Evolutionary conservation across 2,329 filamentous ascomycete genomes (phyloP).

Genomic region (Rhinocladiella similis): DNA sequence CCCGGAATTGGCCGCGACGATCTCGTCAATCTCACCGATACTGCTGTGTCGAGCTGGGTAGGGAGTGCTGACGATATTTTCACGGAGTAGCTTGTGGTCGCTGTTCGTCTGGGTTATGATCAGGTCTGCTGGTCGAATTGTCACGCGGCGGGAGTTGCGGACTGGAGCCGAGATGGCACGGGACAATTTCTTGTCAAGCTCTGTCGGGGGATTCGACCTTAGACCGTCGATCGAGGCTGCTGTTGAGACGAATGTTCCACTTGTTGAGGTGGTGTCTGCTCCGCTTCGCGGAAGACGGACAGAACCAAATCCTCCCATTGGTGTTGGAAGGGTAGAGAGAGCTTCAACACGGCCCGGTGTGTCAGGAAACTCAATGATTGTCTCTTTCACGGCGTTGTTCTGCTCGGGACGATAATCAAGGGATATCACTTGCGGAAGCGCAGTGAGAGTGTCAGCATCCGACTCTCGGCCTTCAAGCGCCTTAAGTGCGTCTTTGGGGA

Average conservation of each 20-base stretch:
- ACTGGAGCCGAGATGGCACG: constrained; percentile 28
- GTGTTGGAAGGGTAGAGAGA: constrained; percentile 24
- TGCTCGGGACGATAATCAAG: not conserved
- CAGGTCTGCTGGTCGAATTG: constrained; percentile 28
- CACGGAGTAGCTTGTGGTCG: constrained; percentile 24
- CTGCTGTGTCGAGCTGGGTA: constrained; percentile 27
- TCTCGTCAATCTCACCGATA: constrained; percentile 18
- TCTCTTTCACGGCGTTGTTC: constrained; percentile 11
- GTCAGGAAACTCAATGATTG: constrained; percentile 17
- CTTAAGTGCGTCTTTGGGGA: constrained; percentile 17
- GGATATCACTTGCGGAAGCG: constrained; percentile 1
- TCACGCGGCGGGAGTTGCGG: constrained; percentile 27
- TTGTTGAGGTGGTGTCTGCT: constrained; percentile 8
- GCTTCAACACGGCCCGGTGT: constrained; percentile 14
- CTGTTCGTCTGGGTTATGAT: constrained; percentile 19
- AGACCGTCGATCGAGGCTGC: constrained; percentile 23
- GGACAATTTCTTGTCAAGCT: constrained; percentile 20
- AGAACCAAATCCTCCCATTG: constrained; percentile 26
- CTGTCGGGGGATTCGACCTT: constrained; percentile 23
- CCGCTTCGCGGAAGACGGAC: constrained; percentile 16
- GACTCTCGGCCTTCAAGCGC: constrained; percentile 17
- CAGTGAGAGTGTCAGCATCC: not conserved
- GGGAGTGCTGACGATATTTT: constrained; percentile 29
- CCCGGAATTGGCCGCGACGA: not conserved
- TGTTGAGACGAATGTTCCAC: constrained; percentile 10